phyloP scores from a whole-genome alignment of 345 rosid genomes.

The Trapa bicornis region DNA sequence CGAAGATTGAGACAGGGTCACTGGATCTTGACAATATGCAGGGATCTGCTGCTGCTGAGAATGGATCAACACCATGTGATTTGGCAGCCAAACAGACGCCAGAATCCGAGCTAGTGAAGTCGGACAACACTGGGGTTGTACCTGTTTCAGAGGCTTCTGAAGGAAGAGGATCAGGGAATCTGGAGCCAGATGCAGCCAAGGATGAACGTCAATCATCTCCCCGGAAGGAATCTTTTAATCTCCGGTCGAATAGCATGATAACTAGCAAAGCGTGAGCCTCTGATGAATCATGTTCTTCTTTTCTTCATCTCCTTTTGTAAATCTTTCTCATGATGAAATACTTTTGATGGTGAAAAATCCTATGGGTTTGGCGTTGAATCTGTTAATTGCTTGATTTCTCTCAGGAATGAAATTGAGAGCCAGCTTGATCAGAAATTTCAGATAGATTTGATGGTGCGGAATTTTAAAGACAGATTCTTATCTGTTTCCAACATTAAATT shows the following conservation, averaged over 20 bases:
- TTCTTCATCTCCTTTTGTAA: no score
- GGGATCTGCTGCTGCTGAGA: constrained; percentile 19
- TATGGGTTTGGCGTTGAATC: background rate
- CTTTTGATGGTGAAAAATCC: background rate
- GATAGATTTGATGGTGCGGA: constrained; percentile 96
- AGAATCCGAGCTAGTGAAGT: constrained; percentile 6
- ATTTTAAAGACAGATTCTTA: background rate
- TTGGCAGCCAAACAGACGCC: constrained; percentile 13
- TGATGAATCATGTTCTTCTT: background rate
- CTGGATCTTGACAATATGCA: constrained; percentile 31
- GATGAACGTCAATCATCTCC: constrained; percentile 45
- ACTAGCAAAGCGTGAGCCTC: constrained; percentile 40
- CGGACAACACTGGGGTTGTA: constrained; percentile 4
- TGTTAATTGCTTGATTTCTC: constrained; percentile 3
- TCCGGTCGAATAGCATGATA: constrained; percentile 22
- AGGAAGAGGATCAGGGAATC: constrained; percentile 26
- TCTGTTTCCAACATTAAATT: background rate
- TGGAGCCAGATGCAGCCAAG: constrained; percentile 26
- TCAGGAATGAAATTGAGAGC: constrained; percentile 20
- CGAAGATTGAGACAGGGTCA: constrained; percentile 30
- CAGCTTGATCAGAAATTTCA: constrained; percentile 62
- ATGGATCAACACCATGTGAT: constrained; percentile 24
- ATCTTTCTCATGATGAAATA: background rate
- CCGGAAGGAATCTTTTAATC: constrained; percentile 40
- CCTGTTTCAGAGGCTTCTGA: constrained; percentile 28